Evolutionary conservation across 139 green algal genomes (phyloP).

Genomic region (Edaphochlamys debaryana): DNA sequence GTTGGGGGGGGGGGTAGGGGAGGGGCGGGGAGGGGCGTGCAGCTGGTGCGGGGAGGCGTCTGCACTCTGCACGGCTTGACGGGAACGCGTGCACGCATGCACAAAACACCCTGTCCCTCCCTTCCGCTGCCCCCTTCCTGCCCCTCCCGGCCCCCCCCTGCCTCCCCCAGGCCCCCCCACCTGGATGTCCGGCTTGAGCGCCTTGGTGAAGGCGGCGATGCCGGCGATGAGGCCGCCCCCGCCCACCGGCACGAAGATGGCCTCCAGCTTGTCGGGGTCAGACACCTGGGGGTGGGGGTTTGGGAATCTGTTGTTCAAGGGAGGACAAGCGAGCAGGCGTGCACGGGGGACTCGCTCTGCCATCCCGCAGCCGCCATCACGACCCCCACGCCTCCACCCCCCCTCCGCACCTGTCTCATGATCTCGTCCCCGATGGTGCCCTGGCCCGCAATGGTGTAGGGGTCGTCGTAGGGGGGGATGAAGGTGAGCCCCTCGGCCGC

Average conservation of each 20-base stretch:
- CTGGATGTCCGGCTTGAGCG: slow-evolving; percentile 82
- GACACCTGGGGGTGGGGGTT: slow-evolving; percentile 15
- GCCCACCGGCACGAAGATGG: slow-evolving; percentile 92
- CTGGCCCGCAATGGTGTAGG: slow-evolving; percentile 94
- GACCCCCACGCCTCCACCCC: not conserved
- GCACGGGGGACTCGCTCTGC: no score
- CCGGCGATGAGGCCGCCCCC: slow-evolving; percentile 94
- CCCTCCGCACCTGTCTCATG: slow-evolving; percentile 67
- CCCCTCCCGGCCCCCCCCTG: no score
- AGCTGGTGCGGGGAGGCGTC: no score
- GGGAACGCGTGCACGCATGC: no score
- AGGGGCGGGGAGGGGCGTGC: no score
- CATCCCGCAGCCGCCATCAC: no score
- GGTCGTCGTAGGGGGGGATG: slow-evolving; percentile 96
- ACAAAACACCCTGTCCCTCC: no score
- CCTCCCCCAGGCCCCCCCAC: slow-evolving; percentile 11
- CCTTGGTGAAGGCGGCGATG: slow-evolving; percentile 92
- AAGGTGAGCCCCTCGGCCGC: slow-evolving; percentile 81
- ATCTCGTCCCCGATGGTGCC: slow-evolving; percentile 96
- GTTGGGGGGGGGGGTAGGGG: no score
- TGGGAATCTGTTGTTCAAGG: no score
- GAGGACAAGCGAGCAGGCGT: no score
- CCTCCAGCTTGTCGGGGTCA: slow-evolving; percentile 75
- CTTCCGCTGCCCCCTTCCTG: no score
- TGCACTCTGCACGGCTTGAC: no score